Percentiles rank a stretch among this genome's conserved stretches.
Conservation (phyloP, 1,139 yeast species). For the Kodamaea arcana region DNA sequence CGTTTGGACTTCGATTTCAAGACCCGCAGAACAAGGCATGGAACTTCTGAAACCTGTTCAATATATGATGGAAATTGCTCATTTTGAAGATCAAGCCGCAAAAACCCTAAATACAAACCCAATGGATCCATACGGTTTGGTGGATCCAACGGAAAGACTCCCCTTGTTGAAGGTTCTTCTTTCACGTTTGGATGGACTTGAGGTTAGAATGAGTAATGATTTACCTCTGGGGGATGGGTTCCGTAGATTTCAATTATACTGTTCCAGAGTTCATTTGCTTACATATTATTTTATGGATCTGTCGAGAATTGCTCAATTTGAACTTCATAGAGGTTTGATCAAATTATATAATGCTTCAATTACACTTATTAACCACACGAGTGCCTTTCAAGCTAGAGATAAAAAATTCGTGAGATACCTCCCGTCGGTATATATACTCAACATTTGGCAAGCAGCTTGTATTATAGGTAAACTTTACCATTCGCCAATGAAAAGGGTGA, state of each 20-base stretch:
- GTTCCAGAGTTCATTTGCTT: constrained; percentile 73
- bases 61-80: constrained; percentile 77
- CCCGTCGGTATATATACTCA: constrained; percentile 78
- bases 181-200: constrained; percentile 72
- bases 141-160: constrained; percentile 63
- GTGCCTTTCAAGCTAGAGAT: constrained; percentile 55
- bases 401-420: constrained; percentile 66
- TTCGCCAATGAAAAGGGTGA: constrained; percentile 60
- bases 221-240: constrained; percentile 50
- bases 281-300: constrained; percentile 80
- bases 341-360: constrained; percentile 77
- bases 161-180: constrained; percentile 69
- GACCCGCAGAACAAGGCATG: constrained; percentile 16
- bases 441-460: constrained; percentile 89
- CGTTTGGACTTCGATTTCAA: constrained; percentile 49
- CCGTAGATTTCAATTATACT: constrained; percentile 61
- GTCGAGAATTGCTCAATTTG: constrained; percentile 50
- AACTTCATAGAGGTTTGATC: constrained; percentile 69
- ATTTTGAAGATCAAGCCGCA: constrained; percentile 81
- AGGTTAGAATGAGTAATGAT: constrained; percentile 41
- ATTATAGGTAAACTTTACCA: constrained; percentile 75
- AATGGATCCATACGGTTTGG: constrained; percentile 62
- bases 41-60: constrained; percentile 59
- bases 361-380: constrained; percentile 64
- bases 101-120: constrained; percentile 72